Conservation (phyloP, 2,329 filamentous ascomycete species). For the Neophaeococcomyces aloes region DNA sequence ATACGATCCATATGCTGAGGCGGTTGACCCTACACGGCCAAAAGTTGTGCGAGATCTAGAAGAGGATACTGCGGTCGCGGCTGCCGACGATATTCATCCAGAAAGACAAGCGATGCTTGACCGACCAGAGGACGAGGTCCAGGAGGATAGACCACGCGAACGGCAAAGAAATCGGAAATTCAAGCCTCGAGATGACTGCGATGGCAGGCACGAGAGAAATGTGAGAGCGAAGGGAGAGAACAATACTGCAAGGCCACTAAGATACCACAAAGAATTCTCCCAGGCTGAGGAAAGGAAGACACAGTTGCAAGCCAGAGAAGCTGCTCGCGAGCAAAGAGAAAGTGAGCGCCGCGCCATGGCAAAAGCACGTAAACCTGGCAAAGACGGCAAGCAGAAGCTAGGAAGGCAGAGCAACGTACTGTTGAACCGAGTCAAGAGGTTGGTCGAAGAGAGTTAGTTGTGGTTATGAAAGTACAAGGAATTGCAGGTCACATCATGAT, state of each 20-base stretch:
- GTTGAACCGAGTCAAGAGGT: slow-evolving; percentile 64
- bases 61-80: slow-evolving; percentile 18
- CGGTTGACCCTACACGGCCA: slow-evolving; percentile 20
- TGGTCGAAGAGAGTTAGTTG: slow-evolving; percentile 43
- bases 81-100: slow-evolving; percentile 46
- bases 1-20: slow-evolving; percentile 16
- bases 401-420: slow-evolving; percentile 70
- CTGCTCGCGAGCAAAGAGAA: slow-evolving; percentile 41
- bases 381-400: slow-evolving; percentile 65
- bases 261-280: slow-evolving; percentile 57
- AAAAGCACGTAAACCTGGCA: slow-evolving; percentile 49
- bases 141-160: slow-evolving; percentile 6
- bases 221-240: slow-evolving; percentile 19
- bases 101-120: slow-evolving; percentile 51
- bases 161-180: slow-evolving; percentile 5
- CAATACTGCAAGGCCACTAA: slow-evolving; percentile 23
- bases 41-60: slow-evolving; percentile 16
- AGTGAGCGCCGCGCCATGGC: slow-evolving; percentile 59
- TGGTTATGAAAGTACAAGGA: too few species aligned
- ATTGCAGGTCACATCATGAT: too few species aligned
- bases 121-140: slow-evolving; percentile 25
- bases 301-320: slow-evolving; percentile 48
- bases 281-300: slow-evolving; percentile 52
- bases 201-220: slow-evolving; percentile 15
- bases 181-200: neutral